Conservation (phyloP, 225 moss, liverwort and hornwort genomes). For the Rhytidiadelphus loreus region DNA sequence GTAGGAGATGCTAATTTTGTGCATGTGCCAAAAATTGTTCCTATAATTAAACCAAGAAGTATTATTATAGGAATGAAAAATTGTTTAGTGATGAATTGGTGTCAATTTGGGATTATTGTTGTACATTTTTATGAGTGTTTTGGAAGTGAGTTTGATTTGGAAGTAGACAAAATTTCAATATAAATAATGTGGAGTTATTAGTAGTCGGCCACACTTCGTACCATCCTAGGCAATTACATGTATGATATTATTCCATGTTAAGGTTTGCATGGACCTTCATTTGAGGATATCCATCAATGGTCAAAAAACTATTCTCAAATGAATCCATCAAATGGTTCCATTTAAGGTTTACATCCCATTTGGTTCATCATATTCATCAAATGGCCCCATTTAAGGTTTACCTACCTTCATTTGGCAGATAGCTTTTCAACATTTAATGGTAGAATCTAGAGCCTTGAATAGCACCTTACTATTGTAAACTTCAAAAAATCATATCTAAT, state of each 20-base stretch:
- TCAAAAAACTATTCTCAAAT: too few relatives aligned
- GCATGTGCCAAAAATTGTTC: not conserved
- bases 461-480: not conserved
- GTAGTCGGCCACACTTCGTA: not conserved
- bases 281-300: too few relatives aligned
- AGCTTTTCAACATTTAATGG: not conserved
- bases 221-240: not conserved
- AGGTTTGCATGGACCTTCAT: not conserved
- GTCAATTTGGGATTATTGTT: not conserved
- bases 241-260: too few relatives aligned
- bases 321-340: too few relatives aligned
- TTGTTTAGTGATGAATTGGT: not conserved
- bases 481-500: not conserved
- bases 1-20: not conserved
- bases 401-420: too few relatives aligned
- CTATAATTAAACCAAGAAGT: not conserved
- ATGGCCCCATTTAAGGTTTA: too few relatives aligned
- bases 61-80: not conserved
- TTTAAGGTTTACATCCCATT: too few relatives aligned
- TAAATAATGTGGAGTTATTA: not conserved
- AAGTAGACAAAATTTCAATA: too few relatives aligned
- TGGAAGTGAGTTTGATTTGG: too few relatives aligned
- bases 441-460: not conserved
- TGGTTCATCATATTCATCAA: too few relatives aligned
- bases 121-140: not conserved